Evolutionary conservation across 768 basidiomycete species (phyloP).

Genomic region (Naganishia onofrii): DNA sequence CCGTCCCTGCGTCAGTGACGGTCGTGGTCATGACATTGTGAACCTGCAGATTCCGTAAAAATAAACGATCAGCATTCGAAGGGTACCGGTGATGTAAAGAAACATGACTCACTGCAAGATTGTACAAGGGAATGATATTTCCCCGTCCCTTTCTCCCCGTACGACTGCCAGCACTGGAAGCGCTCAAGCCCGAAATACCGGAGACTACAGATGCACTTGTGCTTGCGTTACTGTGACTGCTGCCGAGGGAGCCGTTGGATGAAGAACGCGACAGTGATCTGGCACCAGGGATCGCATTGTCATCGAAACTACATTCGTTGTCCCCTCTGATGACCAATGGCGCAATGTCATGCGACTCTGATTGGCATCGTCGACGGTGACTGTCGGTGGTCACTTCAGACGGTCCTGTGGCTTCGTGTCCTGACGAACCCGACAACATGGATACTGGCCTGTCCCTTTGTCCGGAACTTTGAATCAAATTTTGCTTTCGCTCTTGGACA

Average conservation of each 20-base stretch:
- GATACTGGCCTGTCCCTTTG: not conserved
- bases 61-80: not conserved
- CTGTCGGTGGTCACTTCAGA: too few relatives aligned
- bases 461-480: not conserved
- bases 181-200: conserved; percentile 10
- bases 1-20: conserved; percentile 51
- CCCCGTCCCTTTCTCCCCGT: conserved; percentile 35
- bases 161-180: conserved; percentile 24
- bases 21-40: conserved; percentile 51
- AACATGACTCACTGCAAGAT: conserved; percentile 31
- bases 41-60: conserved; percentile 24
- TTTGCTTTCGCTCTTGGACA: conserved; percentile 13
- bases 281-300: not conserved
- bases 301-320: conserved; percentile 7
- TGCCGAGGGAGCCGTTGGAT: conserved; percentile 10
- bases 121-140: conserved; percentile 50
- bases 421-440: not conserved
- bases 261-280: not conserved
- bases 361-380: not conserved
- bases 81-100: not conserved
- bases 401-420: not conserved
- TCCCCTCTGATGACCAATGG: too few relatives aligned
- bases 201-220: conserved; percentile 2
- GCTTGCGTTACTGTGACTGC: conserved; percentile 11
- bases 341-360: too few relatives aligned